These are phyloP conservation scores for Tuber magnatum DNA, from an alignment of 495 filamentous ascomycete genomes.

Conservation along the genomic window DNA sequence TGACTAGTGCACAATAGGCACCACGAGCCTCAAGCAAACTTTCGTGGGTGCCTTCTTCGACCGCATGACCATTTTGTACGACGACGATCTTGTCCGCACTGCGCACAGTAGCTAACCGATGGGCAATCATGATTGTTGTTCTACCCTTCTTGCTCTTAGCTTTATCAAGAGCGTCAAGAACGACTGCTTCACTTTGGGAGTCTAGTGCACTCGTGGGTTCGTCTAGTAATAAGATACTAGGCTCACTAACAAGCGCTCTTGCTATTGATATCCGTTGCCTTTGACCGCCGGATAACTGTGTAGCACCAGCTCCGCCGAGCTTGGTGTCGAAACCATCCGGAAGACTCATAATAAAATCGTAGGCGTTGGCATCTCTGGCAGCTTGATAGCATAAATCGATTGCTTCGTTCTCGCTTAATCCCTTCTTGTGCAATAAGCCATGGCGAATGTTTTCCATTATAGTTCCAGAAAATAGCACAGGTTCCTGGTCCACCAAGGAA, in stretches of 20 bases:
- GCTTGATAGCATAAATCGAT: conserved; percentile 41
- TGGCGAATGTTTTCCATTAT: conserved; percentile 63
- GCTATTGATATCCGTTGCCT: conserved; percentile 58
- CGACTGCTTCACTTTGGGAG: conserved; percentile 45
- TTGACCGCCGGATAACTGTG: conserved; percentile 53
- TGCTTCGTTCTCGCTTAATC: conserved; percentile 32
- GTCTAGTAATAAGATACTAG: conserved; percentile 50
- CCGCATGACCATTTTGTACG: conserved; percentile 45
- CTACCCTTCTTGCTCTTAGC: conserved; percentile 28
- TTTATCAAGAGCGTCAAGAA: conserved; percentile 46
- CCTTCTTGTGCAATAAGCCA: conserved; percentile 52
- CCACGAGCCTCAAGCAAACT: conserved; percentile 45
- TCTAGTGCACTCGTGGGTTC: conserved; percentile 56
- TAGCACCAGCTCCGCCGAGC: conserved; percentile 47
- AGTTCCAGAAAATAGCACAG: conserved; percentile 57
- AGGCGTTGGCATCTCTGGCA: conserved; percentile 44
- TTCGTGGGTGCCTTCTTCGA: conserved; percentile 50
- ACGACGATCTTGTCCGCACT: conserved; percentile 52
- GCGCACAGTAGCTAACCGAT: conserved; percentile 53
- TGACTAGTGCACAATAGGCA: conserved; percentile 46
- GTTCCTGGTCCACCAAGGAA: conserved; percentile 61
- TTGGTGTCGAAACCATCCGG: conserved; percentile 47
- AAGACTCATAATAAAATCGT: conserved; percentile 45
- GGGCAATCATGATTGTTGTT: conserved; percentile 50
- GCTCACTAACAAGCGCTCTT: conserved; percentile 48